phyloP scores from a whole-genome alignment of 306 rosid genomes.

The Astragalus glycyphyllos region DNA sequence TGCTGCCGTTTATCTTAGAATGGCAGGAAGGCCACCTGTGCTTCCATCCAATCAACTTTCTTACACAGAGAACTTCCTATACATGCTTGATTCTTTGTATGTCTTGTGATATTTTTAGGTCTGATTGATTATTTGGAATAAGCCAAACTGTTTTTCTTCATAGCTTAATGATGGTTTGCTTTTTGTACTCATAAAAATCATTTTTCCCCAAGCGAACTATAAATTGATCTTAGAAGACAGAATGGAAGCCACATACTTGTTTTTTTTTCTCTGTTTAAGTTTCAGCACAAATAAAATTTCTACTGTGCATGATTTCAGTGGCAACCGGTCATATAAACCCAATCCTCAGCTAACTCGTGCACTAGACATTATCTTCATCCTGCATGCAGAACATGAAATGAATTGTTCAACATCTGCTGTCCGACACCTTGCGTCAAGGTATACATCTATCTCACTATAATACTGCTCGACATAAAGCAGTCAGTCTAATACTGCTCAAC shows the following conservation, averaged over 20 bases:
- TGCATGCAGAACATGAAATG: conserved; percentile 97
- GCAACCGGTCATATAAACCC: conserved; percentile 81
- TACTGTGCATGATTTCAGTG: conserved; percentile 55
- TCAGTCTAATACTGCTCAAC: conserved; percentile 19
- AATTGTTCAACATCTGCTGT: conserved; percentile 93
- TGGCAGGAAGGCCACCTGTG: conserved; percentile 92
- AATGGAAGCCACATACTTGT: conserved; percentile 1
- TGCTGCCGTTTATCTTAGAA: conserved; percentile 80
- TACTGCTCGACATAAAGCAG: conserved; percentile 1
- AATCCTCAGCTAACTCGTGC: conserved; percentile 79
- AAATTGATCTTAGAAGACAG: conserved; percentile 20
- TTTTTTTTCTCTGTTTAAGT: background rate
- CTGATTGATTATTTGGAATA: conserved; percentile 16
- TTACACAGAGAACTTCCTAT: conserved; percentile 82
- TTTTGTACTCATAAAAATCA: conserved; percentile 15
- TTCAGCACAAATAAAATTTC: conserved; percentile 13
- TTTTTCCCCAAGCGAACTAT: conserved; percentile 1
- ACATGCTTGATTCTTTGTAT: conserved; percentile 96
- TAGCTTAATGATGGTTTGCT: background rate
- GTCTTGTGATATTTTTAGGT: conserved; percentile 37
- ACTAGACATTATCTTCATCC: conserved; percentile 79
- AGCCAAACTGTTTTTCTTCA: conserved; percentile 1
- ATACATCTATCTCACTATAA: conserved; percentile 38
- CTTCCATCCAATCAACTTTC: conserved; percentile 87
- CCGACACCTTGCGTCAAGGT: conserved; percentile 94